These are phyloP conservation scores for Colletotrichum cordylinicola DNA, from an alignment of 2,329 filamentous ascomycete genomes.

Conservation along the genomic window DNA sequence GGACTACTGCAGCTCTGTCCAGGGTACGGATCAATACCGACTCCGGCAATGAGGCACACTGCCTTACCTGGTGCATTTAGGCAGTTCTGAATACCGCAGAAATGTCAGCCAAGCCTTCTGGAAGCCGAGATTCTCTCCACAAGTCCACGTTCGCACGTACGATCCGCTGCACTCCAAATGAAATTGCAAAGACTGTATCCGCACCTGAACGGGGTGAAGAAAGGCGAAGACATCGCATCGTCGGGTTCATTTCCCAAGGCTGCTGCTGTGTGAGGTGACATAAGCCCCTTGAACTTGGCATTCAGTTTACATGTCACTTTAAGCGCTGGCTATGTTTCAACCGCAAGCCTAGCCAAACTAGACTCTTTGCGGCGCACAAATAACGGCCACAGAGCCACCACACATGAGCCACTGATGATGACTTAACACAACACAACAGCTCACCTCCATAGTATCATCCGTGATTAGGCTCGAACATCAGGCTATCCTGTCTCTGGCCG, in stretches of 20 bases:
- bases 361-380: not conserved
- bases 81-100: not conserved
- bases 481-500: not conserved
- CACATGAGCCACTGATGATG: not conserved
- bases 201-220: accelerated
- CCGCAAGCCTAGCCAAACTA: not conserved
- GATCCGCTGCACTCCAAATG: not conserved
- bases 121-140: not conserved
- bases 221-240: not conserved
- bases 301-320: not conserved
- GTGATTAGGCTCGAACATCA: not conserved
- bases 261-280: not conserved
- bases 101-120: not conserved
- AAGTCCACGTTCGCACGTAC: not conserved
- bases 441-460: not conserved
- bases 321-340: not conserved
- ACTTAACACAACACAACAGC: not conserved
- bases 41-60: not conserved
- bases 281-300: not conserved
- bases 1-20: not conserved
- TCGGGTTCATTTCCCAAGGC: not conserved
- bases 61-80: not conserved
- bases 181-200: not conserved
- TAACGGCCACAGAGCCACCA: not conserved
- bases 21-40: not conserved